These are phyloP conservation scores for Orbilia javanica DNA, from an alignment of 2,329 filamentous ascomycete species.

Conservation along the genomic window DNA sequence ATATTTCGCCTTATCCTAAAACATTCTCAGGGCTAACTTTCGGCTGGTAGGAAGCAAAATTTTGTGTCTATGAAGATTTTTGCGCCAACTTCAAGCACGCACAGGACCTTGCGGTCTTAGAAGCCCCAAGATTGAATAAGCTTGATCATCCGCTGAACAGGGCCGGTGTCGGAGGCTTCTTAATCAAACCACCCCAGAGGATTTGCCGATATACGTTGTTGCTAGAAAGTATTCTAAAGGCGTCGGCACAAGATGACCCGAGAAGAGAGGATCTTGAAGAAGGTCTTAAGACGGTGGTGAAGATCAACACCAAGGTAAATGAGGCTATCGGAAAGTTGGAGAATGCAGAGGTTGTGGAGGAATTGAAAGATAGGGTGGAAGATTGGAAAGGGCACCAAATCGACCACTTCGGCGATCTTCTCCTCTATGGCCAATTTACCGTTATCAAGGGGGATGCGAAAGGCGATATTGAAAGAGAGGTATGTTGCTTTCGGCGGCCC, in stretches of 20 bases:
- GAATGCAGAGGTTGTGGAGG: slow-evolving; percentile 83
- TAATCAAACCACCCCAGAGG: slow-evolving; percentile 96
- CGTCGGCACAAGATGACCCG: slow-evolving; percentile 78
- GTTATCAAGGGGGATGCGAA: slow-evolving; percentile 85
- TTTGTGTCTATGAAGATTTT: slow-evolving; percentile 94
- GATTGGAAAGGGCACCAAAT: slow-evolving; percentile 97
- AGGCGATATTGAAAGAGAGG: slow-evolving; percentile 91
- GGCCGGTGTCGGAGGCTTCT: slow-evolving; percentile 73
- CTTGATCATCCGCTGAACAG: slow-evolving; percentile 60
- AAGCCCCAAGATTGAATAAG: slow-evolving; percentile 59
- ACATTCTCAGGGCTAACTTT: slow-evolving; percentile 3
- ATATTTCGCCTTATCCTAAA: neutral
- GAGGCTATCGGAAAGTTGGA: slow-evolving; percentile 91
- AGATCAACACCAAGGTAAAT: slow-evolving; percentile 86
- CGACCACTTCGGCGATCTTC: slow-evolving; percentile 88
- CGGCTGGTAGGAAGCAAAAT: slow-evolving; percentile 73
- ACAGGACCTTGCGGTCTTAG: slow-evolving; percentile 61
- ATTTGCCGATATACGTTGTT: slow-evolving; percentile 94
- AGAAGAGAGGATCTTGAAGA: slow-evolving; percentile 78
- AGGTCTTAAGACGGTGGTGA: slow-evolving; percentile 84
- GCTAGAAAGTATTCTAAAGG: slow-evolving; percentile 84
- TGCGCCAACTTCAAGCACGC: slow-evolving; percentile 78
- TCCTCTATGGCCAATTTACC: slow-evolving; percentile 89
- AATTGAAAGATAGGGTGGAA: slow-evolving; percentile 85
- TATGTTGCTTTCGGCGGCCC: slow-evolving; percentile 66